phyloP scores from a whole-genome alignment of 306 rosid genomes.

The Dryas octopetala region DNA sequence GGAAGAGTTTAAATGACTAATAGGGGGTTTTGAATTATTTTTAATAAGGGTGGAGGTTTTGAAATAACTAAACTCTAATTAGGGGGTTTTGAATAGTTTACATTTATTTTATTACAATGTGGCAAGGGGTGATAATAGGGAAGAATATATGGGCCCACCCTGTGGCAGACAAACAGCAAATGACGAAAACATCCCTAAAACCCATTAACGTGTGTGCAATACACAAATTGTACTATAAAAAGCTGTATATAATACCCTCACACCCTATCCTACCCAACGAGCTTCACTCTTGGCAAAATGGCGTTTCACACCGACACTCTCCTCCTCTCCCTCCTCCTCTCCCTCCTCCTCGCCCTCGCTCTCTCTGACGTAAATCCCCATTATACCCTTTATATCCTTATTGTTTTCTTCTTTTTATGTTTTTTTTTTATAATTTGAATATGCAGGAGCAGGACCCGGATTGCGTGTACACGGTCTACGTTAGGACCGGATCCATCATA shows the following conservation, averaged over 20 bases:
- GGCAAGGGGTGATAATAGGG: too few species aligned
- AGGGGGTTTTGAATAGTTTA: too few species aligned
- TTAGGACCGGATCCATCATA: slow-evolving; percentile 63
- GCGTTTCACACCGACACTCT: slow-evolving; percentile 14
- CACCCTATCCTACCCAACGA: not conserved
- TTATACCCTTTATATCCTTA: not conserved
- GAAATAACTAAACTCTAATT: too few species aligned
- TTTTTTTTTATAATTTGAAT: not conserved
- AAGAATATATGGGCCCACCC: too few species aligned
- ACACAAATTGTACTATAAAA: not conserved
- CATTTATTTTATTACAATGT: too few species aligned
- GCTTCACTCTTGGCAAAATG: slow-evolving; percentile 31
- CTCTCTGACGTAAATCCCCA: slow-evolving; percentile 26
- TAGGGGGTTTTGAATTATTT: too few species aligned
- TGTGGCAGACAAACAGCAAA: too few species aligned
- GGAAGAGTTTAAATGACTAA: too few species aligned
- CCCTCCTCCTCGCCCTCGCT: slow-evolving; percentile 30
- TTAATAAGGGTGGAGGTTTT: too few species aligned
- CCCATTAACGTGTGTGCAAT: too few species aligned
- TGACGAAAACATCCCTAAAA: too few species aligned
- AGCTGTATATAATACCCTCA: too few species aligned
- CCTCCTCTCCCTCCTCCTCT: slow-evolving; percentile 26
- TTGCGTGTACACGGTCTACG: slow-evolving; percentile 65
- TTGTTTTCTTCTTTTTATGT: not conserved
- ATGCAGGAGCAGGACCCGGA: slow-evolving; percentile 52